Percentiles rank a stretch among this genome's conserved stretches.
phyloP scores from a whole-genome alignment of 2,329 filamentous ascomycete species.

The Sporothrix sp. region DNA sequence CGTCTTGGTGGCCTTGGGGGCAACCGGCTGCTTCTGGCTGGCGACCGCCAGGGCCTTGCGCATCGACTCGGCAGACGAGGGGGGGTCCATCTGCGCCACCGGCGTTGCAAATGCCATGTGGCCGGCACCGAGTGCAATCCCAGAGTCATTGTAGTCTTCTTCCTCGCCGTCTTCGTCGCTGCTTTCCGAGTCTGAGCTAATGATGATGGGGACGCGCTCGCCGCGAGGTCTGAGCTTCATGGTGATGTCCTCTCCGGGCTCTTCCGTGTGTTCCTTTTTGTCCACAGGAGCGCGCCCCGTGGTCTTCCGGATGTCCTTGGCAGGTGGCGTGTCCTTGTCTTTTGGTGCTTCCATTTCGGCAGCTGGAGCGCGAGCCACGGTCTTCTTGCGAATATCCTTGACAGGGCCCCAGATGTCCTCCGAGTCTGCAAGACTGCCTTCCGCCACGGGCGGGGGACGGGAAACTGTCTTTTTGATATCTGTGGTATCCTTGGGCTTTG shows the following conservation, averaged over 20 bases:
- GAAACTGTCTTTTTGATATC: background rate
- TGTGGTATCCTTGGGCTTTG: background rate
- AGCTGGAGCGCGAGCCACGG: no score
- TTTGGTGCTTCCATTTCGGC: no score
- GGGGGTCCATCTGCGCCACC: background rate
- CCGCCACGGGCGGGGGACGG: no score
- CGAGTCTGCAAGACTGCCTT: no score
- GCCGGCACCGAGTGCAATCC: background rate
- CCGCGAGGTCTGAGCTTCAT: slow-evolving; percentile 10
- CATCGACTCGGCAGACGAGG: no score
- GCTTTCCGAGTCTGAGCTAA: slow-evolving; percentile 10
- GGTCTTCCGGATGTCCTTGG: no score
- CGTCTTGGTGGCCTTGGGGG: no score
- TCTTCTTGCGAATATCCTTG: no score
- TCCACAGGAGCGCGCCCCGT: background rate
- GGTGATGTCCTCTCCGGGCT: background rate
- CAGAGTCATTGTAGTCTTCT: background rate
- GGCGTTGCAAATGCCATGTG: background rate
- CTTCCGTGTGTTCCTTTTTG: background rate
- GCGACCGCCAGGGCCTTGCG: no score
- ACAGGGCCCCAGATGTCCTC: no score
- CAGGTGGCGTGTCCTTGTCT: no score
- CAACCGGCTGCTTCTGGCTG: no score
- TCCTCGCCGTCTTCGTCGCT: background rate
- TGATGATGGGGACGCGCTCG: slow-evolving; percentile 9